Evolutionary conservation across 2,329 filamentous ascomycete species (phyloP), one percentile per base, ranked within the genome.

Genomic region (Diaporthe caulivora): DNA sequence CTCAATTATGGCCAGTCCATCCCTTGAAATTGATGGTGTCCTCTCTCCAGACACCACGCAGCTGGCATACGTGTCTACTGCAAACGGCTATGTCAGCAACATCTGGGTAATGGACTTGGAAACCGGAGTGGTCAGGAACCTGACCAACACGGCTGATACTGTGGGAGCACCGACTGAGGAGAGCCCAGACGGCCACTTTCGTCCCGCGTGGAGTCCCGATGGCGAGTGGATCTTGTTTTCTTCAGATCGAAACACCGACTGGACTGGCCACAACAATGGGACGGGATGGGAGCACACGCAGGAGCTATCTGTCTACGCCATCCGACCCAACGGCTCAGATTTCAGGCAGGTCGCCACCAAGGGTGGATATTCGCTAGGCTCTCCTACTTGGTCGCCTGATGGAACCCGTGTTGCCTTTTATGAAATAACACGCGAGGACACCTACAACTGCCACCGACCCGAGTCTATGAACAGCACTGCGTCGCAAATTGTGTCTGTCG

Each of bases 221-320:
- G 83, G 84, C 26, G 72, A 84, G 70, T 85, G 82, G 82, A 78
- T 85, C 69, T 81, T 79, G 2, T 85, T 86, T 70, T 79, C 79
- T 17, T 86, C 83, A 2, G 83, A 86, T 62, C 80, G 81, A 37
- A 85, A 85, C 69, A 84, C 83, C 1, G 77, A 78, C 21, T 86
- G 83, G 84, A 79, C 79, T 4, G 84, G 84, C 0, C 83, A 86
- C 71, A 80, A 82, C 17, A 80, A 83, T 69, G 80, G 83, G 24
- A 79, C 80, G 7, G 77, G 84, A 37, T 84, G 84, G 84, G 80
- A 85, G 71, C 83, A 85, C 71, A 83, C 83, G 0, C 84, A 85
- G 72, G 78, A 79, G 24, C 78, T 86, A 3, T 82, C 82, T 0
- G 76, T 86, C n/a, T 85, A 86, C 60, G 79, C 78, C 1, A 82